Conservation (phyloP, 192 early-diverging fungal species). For the Jimgerdemannia lactiflua region DNA sequence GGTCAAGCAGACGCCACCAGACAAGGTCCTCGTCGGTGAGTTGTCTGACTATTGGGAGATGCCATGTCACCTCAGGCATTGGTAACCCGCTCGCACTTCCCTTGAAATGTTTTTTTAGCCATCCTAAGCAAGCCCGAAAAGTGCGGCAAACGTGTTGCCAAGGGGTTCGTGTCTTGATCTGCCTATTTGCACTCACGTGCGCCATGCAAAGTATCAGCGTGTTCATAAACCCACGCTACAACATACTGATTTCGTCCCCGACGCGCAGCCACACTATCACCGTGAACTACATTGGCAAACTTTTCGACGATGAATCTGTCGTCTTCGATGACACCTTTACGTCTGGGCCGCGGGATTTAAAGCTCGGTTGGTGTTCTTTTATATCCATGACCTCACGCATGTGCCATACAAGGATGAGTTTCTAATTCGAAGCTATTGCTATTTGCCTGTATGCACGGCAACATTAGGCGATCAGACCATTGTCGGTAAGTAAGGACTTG, state of each 20-base stretch:
- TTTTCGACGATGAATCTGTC: background rate
- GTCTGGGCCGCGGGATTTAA: background rate
- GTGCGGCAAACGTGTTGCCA: background rate
- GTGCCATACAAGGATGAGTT: too few relatives aligned
- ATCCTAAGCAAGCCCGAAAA: background rate
- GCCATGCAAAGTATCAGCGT: background rate
- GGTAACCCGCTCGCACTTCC: background rate
- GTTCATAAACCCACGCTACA: too few relatives aligned
- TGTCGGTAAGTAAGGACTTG: too few relatives aligned
- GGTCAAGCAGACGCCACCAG: background rate
- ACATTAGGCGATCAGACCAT: too few relatives aligned
- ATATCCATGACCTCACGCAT: background rate
- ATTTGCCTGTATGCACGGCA: too few relatives aligned
- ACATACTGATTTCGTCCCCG: background rate
- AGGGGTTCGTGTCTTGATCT: background rate
- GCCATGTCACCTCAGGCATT: background rate
- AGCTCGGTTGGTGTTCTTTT: background rate
- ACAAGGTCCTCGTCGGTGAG: background rate
- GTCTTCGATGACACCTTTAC: background rate
- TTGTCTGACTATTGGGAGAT: background rate
- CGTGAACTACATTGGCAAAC: background rate
- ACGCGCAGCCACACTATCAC: background rate
- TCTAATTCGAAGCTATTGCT: too few relatives aligned
- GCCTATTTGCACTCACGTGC: background rate
- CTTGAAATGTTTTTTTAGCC: background rate